Conservation (phyloP, 805 yeast genomes). For the Teunomyces tritomae region DNA sequence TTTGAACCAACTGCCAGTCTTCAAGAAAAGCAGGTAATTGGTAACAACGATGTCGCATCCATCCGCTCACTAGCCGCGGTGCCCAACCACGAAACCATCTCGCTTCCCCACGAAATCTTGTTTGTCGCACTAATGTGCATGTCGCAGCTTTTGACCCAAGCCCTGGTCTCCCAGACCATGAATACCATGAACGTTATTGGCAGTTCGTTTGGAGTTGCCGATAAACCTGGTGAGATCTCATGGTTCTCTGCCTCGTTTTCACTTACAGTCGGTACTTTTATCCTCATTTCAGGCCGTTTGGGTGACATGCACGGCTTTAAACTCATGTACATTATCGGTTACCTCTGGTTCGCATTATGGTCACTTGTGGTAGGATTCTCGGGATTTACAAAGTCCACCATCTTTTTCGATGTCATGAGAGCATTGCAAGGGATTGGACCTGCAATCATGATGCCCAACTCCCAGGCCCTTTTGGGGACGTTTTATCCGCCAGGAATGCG, state of each 20-base stretch:
- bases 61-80: not conserved
- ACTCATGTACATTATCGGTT: conserved; percentile 24
- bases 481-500: conserved; percentile 25
- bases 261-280: conserved; percentile 36
- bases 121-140: conserved; percentile 24
- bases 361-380: conserved; percentile 26
- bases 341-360: conserved; percentile 19
- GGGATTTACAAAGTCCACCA: conserved; percentile 19
- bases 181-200: conserved; percentile 18
- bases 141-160: conserved; percentile 31
- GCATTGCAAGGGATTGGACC: conserved; percentile 36
- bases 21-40: too few relatives aligned
- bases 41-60: not conserved
- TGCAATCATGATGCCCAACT: conserved; percentile 33
- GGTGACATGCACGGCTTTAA: conserved; percentile 39
- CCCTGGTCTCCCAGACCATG: conserved; percentile 29
- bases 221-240: conserved; percentile 26
- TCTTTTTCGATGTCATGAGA: conserved; percentile 29
- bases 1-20: not conserved
- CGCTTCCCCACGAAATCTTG: conserved; percentile 16
- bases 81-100: conserved; percentile 19
- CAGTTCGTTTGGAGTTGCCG: conserved; percentile 21
- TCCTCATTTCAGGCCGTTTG: conserved; percentile 30
- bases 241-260: conserved; percentile 37
- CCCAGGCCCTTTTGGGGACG: conserved; percentile 30